phyloP scores from a whole-genome alignment of 2,329 filamentous ascomycete genomes.

The Fusarium sp. region DNA sequence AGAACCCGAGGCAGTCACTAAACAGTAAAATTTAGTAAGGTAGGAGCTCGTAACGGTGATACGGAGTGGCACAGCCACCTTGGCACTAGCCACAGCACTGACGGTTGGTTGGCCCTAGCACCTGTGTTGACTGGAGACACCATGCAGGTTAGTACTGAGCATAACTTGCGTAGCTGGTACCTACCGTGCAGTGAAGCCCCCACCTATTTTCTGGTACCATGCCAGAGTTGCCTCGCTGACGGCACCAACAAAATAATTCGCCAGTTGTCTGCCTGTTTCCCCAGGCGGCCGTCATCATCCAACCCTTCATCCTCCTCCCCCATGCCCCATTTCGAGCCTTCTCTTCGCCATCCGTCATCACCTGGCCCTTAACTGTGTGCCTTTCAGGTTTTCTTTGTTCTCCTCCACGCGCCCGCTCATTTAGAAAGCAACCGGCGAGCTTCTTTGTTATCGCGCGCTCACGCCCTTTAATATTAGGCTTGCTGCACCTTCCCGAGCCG shows the following conservation, averaged over 20 bases:
- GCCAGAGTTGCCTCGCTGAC: conserved; percentile 36
- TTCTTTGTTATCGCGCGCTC: conserved; percentile 26
- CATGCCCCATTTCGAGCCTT: conserved; percentile 33
- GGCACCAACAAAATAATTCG: conserved; percentile 23
- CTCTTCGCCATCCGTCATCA: conserved; percentile 37
- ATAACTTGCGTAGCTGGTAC: background rate
- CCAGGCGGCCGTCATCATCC: conserved; percentile 32
- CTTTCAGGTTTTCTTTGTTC: conserved; percentile 27
- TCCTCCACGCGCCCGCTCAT: conserved; percentile 21
- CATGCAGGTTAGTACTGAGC: background rate
- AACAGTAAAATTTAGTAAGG: background rate
- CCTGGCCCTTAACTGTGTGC: conserved; percentile 24
- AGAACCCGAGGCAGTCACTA: background rate
- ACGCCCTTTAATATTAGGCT: conserved; percentile 30
- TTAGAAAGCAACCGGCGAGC: conserved; percentile 30
- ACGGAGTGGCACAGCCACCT: background rate
- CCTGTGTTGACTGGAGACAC: background rate
- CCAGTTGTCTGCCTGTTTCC: conserved; percentile 31
- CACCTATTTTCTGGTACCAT: background rate
- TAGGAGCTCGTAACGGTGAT: background rate
- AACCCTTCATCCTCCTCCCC: conserved; percentile 33
- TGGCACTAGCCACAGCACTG: background rate
- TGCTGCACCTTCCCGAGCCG: conserved; percentile 35
- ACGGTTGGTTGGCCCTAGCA: background rate
- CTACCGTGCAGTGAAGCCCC: background rate